phyloP scores from a whole-genome alignment of 495 filamentous ascomycete species.

The Aspergillus panamensis region DNA sequence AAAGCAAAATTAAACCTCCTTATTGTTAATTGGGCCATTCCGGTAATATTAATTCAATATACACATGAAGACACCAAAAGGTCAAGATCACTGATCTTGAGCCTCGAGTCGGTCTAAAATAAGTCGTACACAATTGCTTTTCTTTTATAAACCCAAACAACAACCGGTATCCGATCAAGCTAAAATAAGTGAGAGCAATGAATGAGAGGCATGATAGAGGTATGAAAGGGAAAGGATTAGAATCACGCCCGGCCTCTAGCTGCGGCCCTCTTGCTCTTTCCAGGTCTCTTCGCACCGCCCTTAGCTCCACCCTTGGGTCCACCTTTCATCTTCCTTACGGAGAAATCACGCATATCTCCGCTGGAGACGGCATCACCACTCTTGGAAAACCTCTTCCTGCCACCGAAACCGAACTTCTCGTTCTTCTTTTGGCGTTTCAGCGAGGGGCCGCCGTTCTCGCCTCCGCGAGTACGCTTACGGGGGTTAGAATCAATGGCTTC shows the following conservation, averaged over 20 bases:
- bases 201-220: constrained; percentile 1
- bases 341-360: constrained; percentile 75
- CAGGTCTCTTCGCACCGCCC: constrained; percentile 51
- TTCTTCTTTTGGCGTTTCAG: constrained; percentile 88
- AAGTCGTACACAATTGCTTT: constrained; percentile 15
- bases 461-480: constrained; percentile 34
- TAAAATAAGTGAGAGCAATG: constrained; percentile 9
- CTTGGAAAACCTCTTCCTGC: constrained; percentile 87
- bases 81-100: background rate
- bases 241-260: constrained; percentile 31
- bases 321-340: constrained; percentile 77
- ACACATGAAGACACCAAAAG: background rate
- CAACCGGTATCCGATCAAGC: constrained; percentile 19
- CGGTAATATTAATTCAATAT: constrained; percentile 12
- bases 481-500: constrained; percentile 57
- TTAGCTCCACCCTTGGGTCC: constrained; percentile 27
- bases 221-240: constrained; percentile 14
- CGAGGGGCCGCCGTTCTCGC: constrained; percentile 42
- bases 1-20: background rate
- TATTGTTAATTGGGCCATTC: background rate
- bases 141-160: constrained; percentile 14
- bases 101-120: constrained; percentile 1
- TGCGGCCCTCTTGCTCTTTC: constrained; percentile 61
- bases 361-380: constrained; percentile 79
- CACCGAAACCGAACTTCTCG: constrained; percentile 87